These are phyloP conservation scores for Astrothelium subdiscretum DNA, from an alignment of 495 filamentous ascomycete species.

Conservation along the genomic window DNA sequence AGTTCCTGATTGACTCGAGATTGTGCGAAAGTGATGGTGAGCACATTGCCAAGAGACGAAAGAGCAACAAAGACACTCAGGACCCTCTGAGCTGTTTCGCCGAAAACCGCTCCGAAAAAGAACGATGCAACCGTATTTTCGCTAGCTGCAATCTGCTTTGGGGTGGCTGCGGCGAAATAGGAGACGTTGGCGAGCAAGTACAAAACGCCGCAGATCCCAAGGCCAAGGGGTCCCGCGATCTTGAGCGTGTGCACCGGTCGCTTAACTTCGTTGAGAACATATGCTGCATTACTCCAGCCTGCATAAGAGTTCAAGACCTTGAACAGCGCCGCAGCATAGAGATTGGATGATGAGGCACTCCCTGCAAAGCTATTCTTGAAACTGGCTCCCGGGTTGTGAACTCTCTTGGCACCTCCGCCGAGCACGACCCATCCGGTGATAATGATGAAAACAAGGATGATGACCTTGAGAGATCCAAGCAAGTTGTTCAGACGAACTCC, in stretches of 20 bases:
- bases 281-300: constrained; percentile 52
- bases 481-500: constrained; percentile 39
- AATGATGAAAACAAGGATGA: constrained; percentile 46
- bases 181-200: constrained; percentile 53
- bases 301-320: constrained; percentile 53
- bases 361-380: constrained; percentile 48
- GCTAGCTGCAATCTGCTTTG: constrained; percentile 38
- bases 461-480: constrained; percentile 45
- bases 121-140: constrained; percentile 44
- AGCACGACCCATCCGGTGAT: constrained; percentile 51
- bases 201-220: constrained; percentile 40
- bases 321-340: constrained; percentile 46
- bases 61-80: constrained; percentile 44
- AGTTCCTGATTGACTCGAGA: constrained; percentile 51
- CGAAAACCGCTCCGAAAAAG: constrained; percentile 52
- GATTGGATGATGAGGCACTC: constrained; percentile 29
- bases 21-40: constrained; percentile 46
- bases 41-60: constrained; percentile 51
- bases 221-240: constrained; percentile 38
- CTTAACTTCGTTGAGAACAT: constrained; percentile 57
- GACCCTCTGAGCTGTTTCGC: constrained; percentile 30
- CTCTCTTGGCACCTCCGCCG: constrained; percentile 41
- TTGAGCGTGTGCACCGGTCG: constrained; percentile 47
- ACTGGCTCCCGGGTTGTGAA: constrained; percentile 44
- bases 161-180: constrained; percentile 44